Conservation (phyloP, 169 alveolate genomes). For the Eimeria maxima region DNA sequence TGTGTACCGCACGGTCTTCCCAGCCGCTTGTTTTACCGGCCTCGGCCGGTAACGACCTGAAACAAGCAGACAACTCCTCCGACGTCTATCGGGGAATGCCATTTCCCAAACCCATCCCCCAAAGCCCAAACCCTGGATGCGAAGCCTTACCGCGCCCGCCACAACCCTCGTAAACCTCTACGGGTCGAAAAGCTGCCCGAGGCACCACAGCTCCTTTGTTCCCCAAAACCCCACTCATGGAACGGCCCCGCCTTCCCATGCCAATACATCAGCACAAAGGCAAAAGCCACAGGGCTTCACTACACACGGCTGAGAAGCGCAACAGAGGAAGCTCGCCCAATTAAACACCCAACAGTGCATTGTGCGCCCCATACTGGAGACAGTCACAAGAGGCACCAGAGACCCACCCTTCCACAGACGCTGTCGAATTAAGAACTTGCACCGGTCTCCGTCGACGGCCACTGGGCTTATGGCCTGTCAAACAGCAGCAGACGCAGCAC, state of each 20-base stretch:
- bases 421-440: conserved; percentile 92
- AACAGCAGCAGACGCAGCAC: neutral
- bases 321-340: neutral
- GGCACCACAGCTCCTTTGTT: neutral
- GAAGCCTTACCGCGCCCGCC: too few relatives aligned
- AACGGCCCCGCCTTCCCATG: neutral
- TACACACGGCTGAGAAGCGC: neutral
- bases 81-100: neutral
- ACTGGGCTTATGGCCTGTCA: conserved; percentile 89
- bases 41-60: conserved; percentile 80
- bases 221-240: neutral
- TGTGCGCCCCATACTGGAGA: neutral
- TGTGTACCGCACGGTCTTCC: conserved; percentile 87
- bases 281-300: neutral
- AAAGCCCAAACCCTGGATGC: neutral
- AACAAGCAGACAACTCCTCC: neutral
- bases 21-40: conserved; percentile 72
- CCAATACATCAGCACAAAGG: neutral
- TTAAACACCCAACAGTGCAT: neutral
- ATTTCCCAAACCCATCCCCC: neutral
- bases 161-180: neutral
- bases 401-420: conserved; percentile 89
- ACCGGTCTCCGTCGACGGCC: conserved; percentile 93
- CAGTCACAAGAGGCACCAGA: neutral
- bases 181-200: neutral